These are phyloP conservation scores for Benincasa hispida DNA, from an alignment of 306 rosid species.

Conservation along the genomic window DNA sequence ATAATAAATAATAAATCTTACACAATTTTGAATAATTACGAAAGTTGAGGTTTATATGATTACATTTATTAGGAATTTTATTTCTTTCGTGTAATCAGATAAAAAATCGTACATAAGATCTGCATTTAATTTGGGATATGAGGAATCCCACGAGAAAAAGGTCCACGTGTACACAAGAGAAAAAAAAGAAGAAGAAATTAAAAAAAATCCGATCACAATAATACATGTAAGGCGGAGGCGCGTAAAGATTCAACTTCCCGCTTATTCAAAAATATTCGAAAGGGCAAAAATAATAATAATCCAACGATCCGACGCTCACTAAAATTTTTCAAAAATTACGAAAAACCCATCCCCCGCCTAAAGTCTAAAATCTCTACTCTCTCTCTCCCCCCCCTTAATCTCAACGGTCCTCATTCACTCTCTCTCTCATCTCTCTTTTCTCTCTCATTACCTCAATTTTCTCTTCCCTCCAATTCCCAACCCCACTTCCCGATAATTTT, in stretches of 20 bases:
- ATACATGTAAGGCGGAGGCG: not conserved
- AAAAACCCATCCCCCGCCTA: not conserved
- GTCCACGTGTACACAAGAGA: too few species aligned
- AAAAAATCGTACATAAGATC: too few species aligned
- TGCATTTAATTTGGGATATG: too few species aligned
- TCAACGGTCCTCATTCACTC: not conserved
- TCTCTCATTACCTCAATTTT: not conserved
- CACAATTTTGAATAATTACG: too few species aligned
- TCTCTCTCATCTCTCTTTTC: not conserved
- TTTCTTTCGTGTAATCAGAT: too few species aligned
- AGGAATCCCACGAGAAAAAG: too few species aligned
- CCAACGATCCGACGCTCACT: not conserved
- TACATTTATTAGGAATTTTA: too few species aligned
- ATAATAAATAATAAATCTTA: too few species aligned
- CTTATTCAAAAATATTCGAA: constrained; percentile 14
- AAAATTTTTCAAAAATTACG: not conserved
- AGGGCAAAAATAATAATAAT: not conserved
- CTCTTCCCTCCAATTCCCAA: constrained; percentile 18
- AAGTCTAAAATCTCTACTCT: not conserved
- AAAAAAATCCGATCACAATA: not conserved
- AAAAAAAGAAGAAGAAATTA: not conserved
- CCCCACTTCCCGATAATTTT: not conserved
- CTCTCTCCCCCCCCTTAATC: not conserved
- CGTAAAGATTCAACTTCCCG: constrained; percentile 28
- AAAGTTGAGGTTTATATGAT: too few species aligned